Base-by-base conservation (phyloP, 768 basidiomycete genomes). In the Termitomyces sp. region DNA sequence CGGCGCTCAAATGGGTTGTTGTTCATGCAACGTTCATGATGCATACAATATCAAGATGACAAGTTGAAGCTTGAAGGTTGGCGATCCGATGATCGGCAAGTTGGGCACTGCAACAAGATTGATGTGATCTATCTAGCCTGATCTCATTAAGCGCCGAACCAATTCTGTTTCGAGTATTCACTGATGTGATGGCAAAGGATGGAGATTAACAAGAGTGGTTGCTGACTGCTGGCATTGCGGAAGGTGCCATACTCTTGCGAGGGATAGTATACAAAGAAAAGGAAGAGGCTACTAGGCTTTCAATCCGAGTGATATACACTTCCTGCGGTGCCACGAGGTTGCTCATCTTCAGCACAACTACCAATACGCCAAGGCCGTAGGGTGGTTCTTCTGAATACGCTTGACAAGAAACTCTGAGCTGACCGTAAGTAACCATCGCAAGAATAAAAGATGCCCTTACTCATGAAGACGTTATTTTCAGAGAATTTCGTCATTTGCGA, bases 401-500 rank as follows among this genome's bases (percentile, higher is more conserved):
- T 52, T 61, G 40, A 61, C 53, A 12, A 63, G 59, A 26, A 63
- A 63, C 18, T 48, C 62, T 63, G 36, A 39, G 10, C 14, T 27
- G 14, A 26, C 16, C 2, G 33, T 55, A 22, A 33, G 10, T 4
- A 26, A 14, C 14, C n/a, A 34, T 24, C 9, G 8, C 30, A 24
- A 42, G 24, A 12, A 24, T 14, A 58, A 45, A 8, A 39, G 44
- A 49, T 37, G 9, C 3, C 8, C 59, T 56, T 39, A 65, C 64
- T 63, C 62, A 65, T 65, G 44, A 65, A 51, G 5, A 52, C 44
- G 43, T 59, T 65, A 22, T 55, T 58, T 10, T 40, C 44, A 10
- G 64, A 63, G 56, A 60, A 65, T 14, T 49, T 60, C 22, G 53
- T 42, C 64, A 65, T 65, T 24, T 63, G 59, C 10, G 59, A 57